Evolutionary conservation across 768 basidiomycete species (phyloP).

Genomic region (Boletus barrowsii): DNA sequence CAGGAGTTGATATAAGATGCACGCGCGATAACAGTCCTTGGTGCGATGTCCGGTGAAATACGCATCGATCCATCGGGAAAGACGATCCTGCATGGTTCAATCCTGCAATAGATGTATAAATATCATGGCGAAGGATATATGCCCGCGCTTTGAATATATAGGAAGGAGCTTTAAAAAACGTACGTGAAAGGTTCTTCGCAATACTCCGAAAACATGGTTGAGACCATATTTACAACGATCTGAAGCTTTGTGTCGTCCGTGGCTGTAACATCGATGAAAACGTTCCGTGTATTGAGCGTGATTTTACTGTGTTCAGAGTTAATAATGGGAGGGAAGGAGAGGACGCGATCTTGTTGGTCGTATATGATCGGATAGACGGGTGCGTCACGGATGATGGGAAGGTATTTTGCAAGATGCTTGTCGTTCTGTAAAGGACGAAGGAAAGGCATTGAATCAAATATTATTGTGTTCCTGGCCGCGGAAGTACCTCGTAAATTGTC

Average conservation of each 20-base stretch:
- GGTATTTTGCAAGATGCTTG: conserved; percentile 84
- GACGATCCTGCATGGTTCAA: conserved; percentile 89
- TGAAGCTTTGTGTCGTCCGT: conserved; percentile 95
- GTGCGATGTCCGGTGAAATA: conserved; percentile 80
- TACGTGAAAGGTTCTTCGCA: conserved; percentile 90
- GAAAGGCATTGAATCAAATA: neutral
- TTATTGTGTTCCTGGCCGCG: neutral
- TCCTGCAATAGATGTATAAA: conserved; percentile 42
- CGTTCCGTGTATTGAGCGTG: conserved; percentile 84
- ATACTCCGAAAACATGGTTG: conserved; percentile 99
- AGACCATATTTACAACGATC: conserved; percentile 92
- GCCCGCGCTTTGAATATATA: neutral
- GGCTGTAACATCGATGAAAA: conserved; percentile 97
- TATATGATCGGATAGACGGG: conserved; percentile 98
- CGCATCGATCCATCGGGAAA: conserved; percentile 71
- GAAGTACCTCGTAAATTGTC: conserved; percentile 81
- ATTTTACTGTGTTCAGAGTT: conserved; percentile 98
- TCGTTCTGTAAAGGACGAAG: conserved; percentile 58
- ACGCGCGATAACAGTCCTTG: conserved; percentile 67
- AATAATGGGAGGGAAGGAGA: conserved; percentile 98
- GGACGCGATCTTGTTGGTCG: conserved; percentile 79
- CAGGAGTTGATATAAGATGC: conserved; percentile 95
- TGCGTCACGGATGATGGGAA: conserved; percentile 91
- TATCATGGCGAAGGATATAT: neutral
- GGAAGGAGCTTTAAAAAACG: conserved; percentile 23